phyloP scores from a whole-genome alignment of 73 alveolate genomes.

The Loxodes magnus region DNA sequence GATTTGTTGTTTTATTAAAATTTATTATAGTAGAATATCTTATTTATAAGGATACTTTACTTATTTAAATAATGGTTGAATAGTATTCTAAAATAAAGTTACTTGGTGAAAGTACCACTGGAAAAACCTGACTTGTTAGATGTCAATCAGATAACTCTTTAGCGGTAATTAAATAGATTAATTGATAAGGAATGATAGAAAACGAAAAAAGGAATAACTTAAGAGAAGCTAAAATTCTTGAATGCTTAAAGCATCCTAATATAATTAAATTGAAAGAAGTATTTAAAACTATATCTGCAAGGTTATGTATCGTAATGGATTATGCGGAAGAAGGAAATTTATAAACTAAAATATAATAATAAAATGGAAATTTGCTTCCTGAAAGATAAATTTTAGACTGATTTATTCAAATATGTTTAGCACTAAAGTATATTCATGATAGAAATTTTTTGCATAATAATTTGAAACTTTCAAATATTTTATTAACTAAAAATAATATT shows the following conservation, averaged over 20 bases:
- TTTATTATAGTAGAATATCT: too few species aligned
- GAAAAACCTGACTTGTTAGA: slow-evolving; percentile 81
- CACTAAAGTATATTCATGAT: slow-evolving; percentile 88
- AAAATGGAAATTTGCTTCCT: slow-evolving; percentile 29
- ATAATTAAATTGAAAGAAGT: slow-evolving; percentile 81
- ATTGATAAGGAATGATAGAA: slow-evolving; percentile 55
- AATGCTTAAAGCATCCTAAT: slow-evolving; percentile 81
- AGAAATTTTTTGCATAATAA: slow-evolving; percentile 77
- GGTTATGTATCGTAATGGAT: slow-evolving; percentile 73
- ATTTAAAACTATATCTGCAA: slow-evolving; percentile 70
- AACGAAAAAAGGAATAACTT: slow-evolving; percentile 71
- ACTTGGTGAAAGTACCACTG: slow-evolving; percentile 89
- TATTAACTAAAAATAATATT: slow-evolving; percentile 57
- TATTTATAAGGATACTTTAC: too few species aligned
- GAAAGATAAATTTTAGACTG: slow-evolving; percentile 80
- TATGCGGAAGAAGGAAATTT: slow-evolving; percentile 75
- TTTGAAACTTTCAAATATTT: slow-evolving; percentile 72
- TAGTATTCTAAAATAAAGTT: slow-evolving; percentile 53
- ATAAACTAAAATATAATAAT: slow-evolving; percentile 21
- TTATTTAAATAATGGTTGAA: too few species aligned
- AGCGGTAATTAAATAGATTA: slow-evolving; percentile 82
- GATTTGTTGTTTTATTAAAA: too few species aligned
- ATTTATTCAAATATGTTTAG: slow-evolving; percentile 87
- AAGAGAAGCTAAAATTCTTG: slow-evolving; percentile 81
- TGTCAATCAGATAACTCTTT: slow-evolving; percentile 51